Evolutionary conservation across 2,329 filamentous ascomycete species (phyloP).

Genomic region (Claviceps cyperi): DNA sequence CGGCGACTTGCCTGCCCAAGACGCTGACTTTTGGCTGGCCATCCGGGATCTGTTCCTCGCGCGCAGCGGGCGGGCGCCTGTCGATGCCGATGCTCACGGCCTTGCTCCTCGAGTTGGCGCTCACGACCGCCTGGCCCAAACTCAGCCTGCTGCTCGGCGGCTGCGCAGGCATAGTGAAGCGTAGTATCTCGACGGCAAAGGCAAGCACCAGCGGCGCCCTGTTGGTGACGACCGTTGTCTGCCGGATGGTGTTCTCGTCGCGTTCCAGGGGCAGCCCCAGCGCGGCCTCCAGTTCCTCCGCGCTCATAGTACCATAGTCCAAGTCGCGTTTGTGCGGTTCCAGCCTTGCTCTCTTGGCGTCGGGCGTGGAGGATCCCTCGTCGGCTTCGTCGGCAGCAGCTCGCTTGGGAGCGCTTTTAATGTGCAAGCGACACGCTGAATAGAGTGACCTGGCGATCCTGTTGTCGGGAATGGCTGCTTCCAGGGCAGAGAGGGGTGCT

Average conservation of each 20-base stretch:
- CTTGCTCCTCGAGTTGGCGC: constrained; percentile 64
- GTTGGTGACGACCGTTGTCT: constrained; percentile 54
- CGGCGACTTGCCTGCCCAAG: constrained; percentile 58
- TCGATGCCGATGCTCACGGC: constrained; percentile 62
- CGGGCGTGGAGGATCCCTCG: constrained; percentile 5
- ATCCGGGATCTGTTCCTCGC: constrained; percentile 57
- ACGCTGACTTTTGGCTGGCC: constrained; percentile 62
- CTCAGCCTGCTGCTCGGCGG: constrained; percentile 73
- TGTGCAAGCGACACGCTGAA: constrained; percentile 37
- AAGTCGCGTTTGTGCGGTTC: constrained; percentile 21
- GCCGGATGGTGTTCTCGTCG: constrained; percentile 44
- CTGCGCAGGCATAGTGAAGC: constrained; percentile 74
- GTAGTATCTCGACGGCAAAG: constrained; percentile 59
- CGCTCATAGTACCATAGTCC: constrained; percentile 27
- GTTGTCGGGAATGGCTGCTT: constrained; percentile 30
- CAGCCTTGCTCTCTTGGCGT: constrained; percentile 18
- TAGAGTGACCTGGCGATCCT: constrained; percentile 37
- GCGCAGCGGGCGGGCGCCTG: constrained; percentile 41
- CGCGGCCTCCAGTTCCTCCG: constrained; percentile 47
- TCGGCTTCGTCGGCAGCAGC: constrained; percentile 7
- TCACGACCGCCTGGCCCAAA: constrained; percentile 71
- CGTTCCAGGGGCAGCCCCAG: constrained; percentile 42
- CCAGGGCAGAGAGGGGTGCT: constrained; percentile 27
- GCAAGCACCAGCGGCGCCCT: constrained; percentile 70
- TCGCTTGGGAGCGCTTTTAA: constrained; percentile 26